Conservation (phyloP, 73 alveolate genomes). For the Urostyla sp. region DNA sequence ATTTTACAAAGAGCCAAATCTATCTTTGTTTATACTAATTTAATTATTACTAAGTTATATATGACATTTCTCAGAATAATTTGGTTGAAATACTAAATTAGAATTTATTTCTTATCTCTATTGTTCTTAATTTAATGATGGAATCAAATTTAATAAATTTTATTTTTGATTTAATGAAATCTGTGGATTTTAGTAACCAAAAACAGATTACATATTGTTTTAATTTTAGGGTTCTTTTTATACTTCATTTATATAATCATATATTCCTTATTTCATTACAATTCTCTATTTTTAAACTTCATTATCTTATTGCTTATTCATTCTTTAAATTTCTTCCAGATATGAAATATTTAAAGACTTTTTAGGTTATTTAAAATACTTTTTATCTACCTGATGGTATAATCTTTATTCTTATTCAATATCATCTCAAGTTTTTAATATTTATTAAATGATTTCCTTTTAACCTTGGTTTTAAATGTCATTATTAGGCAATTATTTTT, state of each 20-base stretch:
- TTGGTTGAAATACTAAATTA: constrained; percentile 1
- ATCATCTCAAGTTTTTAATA: not conserved
- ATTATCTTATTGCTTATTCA: no score
- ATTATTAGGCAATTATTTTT: constrained; percentile 1
- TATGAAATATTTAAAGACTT: no score
- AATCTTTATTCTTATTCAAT: not conserved
- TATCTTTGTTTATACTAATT: constrained; percentile 20
- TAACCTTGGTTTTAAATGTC: not conserved
- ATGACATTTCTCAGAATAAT: constrained; percentile 11
- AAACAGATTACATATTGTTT: not conserved
- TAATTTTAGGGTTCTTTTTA: not conserved
- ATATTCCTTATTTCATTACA: not conserved
- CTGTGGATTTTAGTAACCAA: no score
- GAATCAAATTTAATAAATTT: not conserved
- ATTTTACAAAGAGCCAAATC: not conserved
- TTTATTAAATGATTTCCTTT: constrained; percentile 5
- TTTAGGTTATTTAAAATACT: no score
- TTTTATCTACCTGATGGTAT: no score
- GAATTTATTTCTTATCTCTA: not conserved
- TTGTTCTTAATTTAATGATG: not conserved
- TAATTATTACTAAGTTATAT: not conserved
- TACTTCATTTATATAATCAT: not conserved
- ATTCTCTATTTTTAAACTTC: constrained; percentile 4
- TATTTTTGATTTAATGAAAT: not conserved
- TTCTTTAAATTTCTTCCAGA: no score